Conservation (phyloP, 805 yeast genomes). For the Maudiozyma turicensis region DNA sequence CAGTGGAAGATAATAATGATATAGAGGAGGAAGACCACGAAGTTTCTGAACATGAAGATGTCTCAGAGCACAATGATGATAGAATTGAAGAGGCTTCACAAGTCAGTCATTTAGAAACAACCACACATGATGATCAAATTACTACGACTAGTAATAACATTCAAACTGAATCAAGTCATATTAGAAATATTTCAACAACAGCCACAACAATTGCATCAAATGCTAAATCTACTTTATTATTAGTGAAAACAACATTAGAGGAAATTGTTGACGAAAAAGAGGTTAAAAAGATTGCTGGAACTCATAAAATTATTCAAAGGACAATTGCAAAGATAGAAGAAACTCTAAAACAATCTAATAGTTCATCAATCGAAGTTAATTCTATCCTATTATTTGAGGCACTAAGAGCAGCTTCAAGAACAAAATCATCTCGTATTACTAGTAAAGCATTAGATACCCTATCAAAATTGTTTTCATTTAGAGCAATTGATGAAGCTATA, state of each 20-base stretch:
- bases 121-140: not conserved
- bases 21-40: not conserved
- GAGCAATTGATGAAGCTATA: constrained; percentile 55
- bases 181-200: constrained; percentile 7
- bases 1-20: too few relatives aligned
- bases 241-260: constrained; percentile 52
- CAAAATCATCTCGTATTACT: constrained; percentile 53
- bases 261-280: constrained; percentile 51
- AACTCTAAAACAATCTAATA: constrained; percentile 17
- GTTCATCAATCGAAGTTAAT: constrained; percentile 29
- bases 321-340: constrained; percentile 23
- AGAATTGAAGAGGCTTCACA: not conserved
- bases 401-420: constrained; percentile 63
- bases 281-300: constrained; percentile 38
- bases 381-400: constrained; percentile 65
- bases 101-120: not conserved
- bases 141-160: not conserved
- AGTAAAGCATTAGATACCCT: constrained; percentile 73
- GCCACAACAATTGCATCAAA: constrained; percentile 13
- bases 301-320: constrained; percentile 27
- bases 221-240: constrained; percentile 27
- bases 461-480: constrained; percentile 78
- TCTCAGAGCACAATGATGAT: constrained; percentile 3
- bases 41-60: constrained; percentile 3
- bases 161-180: constrained; percentile 2